Evolutionary conservation across 306 rosid species (phyloP).

Genomic region (Fragaria vesca): DNA sequence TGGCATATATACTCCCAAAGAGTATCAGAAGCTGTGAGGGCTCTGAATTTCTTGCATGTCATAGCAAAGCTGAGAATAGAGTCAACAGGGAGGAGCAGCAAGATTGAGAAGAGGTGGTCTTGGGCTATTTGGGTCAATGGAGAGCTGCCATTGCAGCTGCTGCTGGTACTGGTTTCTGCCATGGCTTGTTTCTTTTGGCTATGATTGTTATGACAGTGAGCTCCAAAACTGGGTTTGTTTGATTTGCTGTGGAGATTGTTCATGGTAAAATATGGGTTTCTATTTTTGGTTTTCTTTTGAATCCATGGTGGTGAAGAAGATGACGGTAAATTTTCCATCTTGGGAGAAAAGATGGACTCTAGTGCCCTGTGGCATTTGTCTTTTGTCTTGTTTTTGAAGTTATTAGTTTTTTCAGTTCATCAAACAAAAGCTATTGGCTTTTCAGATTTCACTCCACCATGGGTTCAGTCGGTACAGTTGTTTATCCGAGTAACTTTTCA

Average conservation of each 20-base stretch:
- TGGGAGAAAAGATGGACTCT: slow-evolving; percentile 28
- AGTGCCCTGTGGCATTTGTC: slow-evolving; percentile 35
- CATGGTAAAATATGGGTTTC: slow-evolving; percentile 29
- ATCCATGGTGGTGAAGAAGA: slow-evolving; percentile 24
- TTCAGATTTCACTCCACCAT: slow-evolving; percentile 3
- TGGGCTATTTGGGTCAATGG: slow-evolving; percentile 59
- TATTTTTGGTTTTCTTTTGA: not conserved
- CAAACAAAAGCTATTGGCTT: not conserved
- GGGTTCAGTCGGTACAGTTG: not conserved
- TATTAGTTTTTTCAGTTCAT: slow-evolving; percentile 8
- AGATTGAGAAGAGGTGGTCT: slow-evolving; percentile 67
- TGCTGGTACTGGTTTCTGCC: slow-evolving; percentile 53
- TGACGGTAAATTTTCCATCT: slow-evolving; percentile 33
- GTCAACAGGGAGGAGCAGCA: slow-evolving; percentile 66
- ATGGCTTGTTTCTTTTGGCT: slow-evolving; percentile 38
- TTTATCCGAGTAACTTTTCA: not conserved
- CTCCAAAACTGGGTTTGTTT: not conserved
- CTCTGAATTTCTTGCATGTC: slow-evolving; percentile 74
- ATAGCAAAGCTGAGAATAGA: slow-evolving; percentile 68
- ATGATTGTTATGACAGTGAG: slow-evolving; percentile 23
- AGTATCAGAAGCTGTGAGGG: slow-evolving; percentile 53
- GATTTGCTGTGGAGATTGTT: slow-evolving; percentile 10
- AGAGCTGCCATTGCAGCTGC: slow-evolving; percentile 50
- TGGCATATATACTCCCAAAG: slow-evolving; percentile 71
- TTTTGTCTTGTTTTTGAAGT: slow-evolving; percentile 39